Conservation (phyloP, 345 rosid genomes). For the Dipteronia dyeriana region DNA sequence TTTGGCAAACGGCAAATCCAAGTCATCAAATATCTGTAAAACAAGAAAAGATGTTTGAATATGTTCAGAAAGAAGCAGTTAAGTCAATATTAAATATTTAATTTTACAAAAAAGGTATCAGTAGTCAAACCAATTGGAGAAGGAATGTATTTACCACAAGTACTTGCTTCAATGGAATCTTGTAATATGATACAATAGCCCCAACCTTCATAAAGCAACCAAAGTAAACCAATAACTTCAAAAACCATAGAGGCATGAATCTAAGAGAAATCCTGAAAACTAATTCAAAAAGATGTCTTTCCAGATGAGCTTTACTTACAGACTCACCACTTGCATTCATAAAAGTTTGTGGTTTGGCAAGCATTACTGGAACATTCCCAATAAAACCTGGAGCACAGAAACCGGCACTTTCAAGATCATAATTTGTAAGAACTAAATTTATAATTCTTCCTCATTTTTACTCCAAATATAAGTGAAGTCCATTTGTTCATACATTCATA, state of each 20-base stretch:
- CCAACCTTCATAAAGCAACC: slow-evolving; percentile 62
- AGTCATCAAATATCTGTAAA: slow-evolving; percentile 80
- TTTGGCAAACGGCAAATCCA: slow-evolving; percentile 92
- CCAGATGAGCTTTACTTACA: slow-evolving; percentile 63
- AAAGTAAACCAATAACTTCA: slow-evolving; percentile 17
- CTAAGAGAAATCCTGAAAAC: slow-evolving; percentile 11
- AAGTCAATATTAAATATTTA: neutral
- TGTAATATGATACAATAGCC: slow-evolving; percentile 79
- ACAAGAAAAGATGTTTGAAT: slow-evolving; percentile 16
- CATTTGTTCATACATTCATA: neutral
- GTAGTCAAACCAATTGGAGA: neutral
- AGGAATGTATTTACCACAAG: slow-evolving; percentile 59
- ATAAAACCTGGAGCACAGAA: slow-evolving; percentile 56
- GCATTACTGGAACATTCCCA: slow-evolving; percentile 79
- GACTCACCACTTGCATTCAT: slow-evolving; percentile 96
- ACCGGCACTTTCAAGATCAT: neutral
- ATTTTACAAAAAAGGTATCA: neutral
- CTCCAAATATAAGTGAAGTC: neutral
- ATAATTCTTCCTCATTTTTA: neutral
- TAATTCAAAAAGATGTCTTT: slow-evolving; percentile 22
- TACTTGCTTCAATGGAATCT: slow-evolving; percentile 92
- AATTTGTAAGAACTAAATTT: neutral
- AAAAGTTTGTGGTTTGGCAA: slow-evolving; percentile 95
- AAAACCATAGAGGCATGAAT: slow-evolving; percentile 11
- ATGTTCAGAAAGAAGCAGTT: neutral